Base-by-base conservation (phyloP, 2,329 filamentous ascomycete genomes). In the Elsinoe batatas region DNA sequence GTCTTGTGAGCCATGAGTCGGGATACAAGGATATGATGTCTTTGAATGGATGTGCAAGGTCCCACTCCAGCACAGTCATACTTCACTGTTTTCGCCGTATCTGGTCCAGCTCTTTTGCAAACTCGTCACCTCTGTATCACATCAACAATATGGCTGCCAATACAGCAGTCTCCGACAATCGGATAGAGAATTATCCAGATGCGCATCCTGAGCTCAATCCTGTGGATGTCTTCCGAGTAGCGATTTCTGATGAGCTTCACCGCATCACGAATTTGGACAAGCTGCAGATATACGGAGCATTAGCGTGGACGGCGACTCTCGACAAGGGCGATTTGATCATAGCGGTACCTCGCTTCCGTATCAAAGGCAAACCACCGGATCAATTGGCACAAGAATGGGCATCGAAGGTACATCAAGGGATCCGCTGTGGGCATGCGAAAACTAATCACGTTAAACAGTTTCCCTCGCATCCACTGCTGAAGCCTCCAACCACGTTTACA, bases 271-370 rank as follows among this genome's bases (percentile, higher is more conserved):
- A 84, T 18, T 84, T 89, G 26, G 84, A 88, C 57, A 69, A 77
- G 33, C 74, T 77, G 54, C 81, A 89, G 63, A 83, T 94, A 67
- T 91, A 87, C 72, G 81, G 82, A 22, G 82, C 82, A 33, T 74
- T 94, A 38, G 80, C 86, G 72, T 91, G 87, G 87, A 91, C 88
- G 5, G 76, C 81, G 59, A 81, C 84, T 33, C 76, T 90, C 17
- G 88, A 93, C 61, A 89, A 91, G 74, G 89, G 88, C 46, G 89
- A 95, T 71, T 72, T 94, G 63, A 80, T 87, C 53, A 72, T 95
- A 47, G 84, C 88, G 6, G 81, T 88, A 7, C 87, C 89, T 13
- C 86, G 88, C 15, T 78, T 95, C 60, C 79, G 88, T 59, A 72
- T 91, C 65, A 91, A 83, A 69, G 74, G 76, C 62, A 80, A 79